Evolutionary conservation across 73 alveolate genomes (phyloP), one percentile per base, ranked within the genome.

Genomic region (Halteria grandinella): DNA sequence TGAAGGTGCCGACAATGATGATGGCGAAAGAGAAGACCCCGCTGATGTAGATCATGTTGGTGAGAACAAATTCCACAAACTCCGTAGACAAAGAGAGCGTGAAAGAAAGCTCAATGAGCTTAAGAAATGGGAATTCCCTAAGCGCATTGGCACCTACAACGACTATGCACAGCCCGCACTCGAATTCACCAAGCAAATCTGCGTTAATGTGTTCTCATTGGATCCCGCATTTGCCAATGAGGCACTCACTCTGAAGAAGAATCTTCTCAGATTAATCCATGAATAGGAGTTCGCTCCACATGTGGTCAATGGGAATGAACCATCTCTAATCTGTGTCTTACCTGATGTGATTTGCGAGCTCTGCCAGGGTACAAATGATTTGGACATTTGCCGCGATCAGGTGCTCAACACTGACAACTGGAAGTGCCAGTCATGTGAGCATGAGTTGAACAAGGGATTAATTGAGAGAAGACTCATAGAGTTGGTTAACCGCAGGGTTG

Each of bases 331-430:
- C 47, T 84, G 91, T 36, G 91, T 94, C 41, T 50, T 94, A 37
- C 95, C 93, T 25, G 97, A 94, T 82, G 91, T 89, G 27, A 91
- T 79, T 49, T 94, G 99, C 41, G 95, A 85, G 51, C 48, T 44
- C 59, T 94, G 99, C 81, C 58, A 72, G 50, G 55, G 72, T 27
- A 47, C 89, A 0, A 63, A 62, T 17, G 97, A 94, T 74, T 62
- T 94, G 31, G 99, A 94, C 78, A 83, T 94, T 32, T 94, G 99
- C 79, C 85, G 96, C 79, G 99, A 94, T 25, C 57, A 62, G 2
- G 25, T 31, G 2, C 59, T 70, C 33, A 64, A 64, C 52, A 18
- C 3, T 4, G 79, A 44, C 21, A 79, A 76, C 32, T 94, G 97
- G 97, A 73, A 52, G 44, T 94, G 99, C 66, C 44, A 71, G 31